Percentiles rank a stretch among this genome's conserved stretches.
Evolutionary conservation across 371 early-diverging fungal genomes (phyloP).

Genomic region (Mucor lusitanicus): DNA sequence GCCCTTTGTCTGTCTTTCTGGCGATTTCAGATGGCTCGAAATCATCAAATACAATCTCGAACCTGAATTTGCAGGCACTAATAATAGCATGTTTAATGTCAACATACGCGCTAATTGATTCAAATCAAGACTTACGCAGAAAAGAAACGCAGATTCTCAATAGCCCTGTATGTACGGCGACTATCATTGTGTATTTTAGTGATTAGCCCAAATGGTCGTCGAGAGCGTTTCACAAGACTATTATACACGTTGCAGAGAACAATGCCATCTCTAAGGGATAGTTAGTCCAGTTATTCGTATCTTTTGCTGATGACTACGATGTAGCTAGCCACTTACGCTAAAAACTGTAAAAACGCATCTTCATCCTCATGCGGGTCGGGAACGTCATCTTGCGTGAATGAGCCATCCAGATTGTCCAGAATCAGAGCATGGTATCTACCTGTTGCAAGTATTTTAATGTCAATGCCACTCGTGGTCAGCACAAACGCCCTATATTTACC

Average conservation of each 20-base stretch:
- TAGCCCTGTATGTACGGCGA: slow-evolving; percentile 61
- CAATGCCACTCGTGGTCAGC: background rate
- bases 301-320: background rate
- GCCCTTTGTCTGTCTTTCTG: slow-evolving; percentile 52
- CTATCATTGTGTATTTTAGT: slow-evolving; percentile 62
- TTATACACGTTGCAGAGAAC: slow-evolving; percentile 59
- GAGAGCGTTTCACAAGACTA: slow-evolving; percentile 55
- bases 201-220: slow-evolving; percentile 64
- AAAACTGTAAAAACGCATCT: slow-evolving; percentile 41
- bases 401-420: slow-evolving; percentile 32
- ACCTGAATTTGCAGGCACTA: slow-evolving; percentile 65
- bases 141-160: slow-evolving; percentile 66
- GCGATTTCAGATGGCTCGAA: slow-evolving; percentile 62
- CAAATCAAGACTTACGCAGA: slow-evolving; percentile 46
- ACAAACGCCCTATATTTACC: slow-evolving; percentile 21
- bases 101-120: background rate
- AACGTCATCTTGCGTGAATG: slow-evolving; percentile 13
- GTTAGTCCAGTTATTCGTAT: background rate
- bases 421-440: slow-evolving; percentile 48
- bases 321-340: slow-evolving; percentile 40
- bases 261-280: slow-evolving; percentile 51
- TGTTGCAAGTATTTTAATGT: slow-evolving; percentile 7
- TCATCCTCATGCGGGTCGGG: slow-evolving; percentile 49
- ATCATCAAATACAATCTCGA: slow-evolving; percentile 52
- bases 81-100: background rate